A percentile compares a stretch with the other conserved stretches of the same genome.
Conservation (phyloP, 1,139 yeast genomes). For the Lodderomyces theae region DNA sequence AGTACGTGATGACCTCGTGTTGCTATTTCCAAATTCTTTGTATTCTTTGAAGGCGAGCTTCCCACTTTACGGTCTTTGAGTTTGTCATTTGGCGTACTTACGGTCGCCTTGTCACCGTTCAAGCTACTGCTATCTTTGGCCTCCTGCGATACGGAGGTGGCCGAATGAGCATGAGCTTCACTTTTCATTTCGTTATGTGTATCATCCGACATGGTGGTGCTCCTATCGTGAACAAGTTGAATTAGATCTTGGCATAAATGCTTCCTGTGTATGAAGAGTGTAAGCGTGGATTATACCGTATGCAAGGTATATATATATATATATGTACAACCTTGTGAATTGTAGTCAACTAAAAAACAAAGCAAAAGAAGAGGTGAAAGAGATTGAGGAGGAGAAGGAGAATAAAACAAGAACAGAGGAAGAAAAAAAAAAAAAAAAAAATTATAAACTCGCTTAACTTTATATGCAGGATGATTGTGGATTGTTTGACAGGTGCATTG, state of each 20-base stretch:
- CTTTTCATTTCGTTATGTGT: background rate
- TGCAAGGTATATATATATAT: no score
- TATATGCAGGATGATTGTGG: background rate
- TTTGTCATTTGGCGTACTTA: background rate
- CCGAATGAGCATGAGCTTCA: background rate
- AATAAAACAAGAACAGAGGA: background rate
- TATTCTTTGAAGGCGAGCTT: constrained; percentile 4
- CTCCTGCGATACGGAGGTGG: background rate
- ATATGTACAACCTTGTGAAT: no score
- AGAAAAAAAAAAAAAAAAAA: background rate
- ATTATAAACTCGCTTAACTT: background rate
- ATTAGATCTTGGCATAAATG: background rate
- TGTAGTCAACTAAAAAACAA: no score
- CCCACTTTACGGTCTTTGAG: background rate
- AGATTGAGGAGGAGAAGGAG: no score
- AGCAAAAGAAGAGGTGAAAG: no score
- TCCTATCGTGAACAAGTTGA: background rate
- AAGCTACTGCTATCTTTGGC: background rate
- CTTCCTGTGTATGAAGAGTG: background rate
- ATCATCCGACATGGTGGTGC: background rate
- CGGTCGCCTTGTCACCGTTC: background rate
- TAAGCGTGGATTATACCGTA: no score
- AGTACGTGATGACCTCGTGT: background rate
- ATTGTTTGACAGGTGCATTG: background rate
- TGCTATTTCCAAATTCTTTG: constrained; percentile 5